A percentile compares a stretch with the other conserved stretches of the same genome.
phyloP scores from a whole-genome alignment of 441 rosid genomes.

The Jatropha podagrica region DNA sequence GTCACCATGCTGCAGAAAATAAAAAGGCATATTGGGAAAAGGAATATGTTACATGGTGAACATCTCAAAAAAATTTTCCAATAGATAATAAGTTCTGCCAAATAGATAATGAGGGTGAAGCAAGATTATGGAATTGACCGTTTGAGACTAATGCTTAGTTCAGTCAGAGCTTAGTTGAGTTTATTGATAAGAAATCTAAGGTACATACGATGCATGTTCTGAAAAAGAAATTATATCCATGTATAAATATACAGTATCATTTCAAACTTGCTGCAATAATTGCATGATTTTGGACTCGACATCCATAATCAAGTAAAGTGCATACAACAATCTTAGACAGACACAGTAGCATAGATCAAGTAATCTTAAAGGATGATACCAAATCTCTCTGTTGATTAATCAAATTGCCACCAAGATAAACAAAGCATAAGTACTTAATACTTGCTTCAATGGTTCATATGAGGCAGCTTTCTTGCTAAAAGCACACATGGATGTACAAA shows the following conservation, averaged over 20 bases:
- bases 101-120: background rate
- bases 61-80: background rate
- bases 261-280: background rate
- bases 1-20: background rate
- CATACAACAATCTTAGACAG: background rate
- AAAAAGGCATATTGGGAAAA: background rate
- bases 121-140: background rate
- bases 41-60: background rate
- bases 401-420: background rate
- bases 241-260: background rate
- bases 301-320: background rate
- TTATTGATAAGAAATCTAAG: background rate
- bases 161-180: background rate
- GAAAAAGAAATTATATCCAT: background rate
- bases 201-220: background rate
- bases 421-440: background rate
- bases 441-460: background rate
- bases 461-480: background rate
- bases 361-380: background rate
- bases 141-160: background rate
- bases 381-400: background rate
- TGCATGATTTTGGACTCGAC: background rate
- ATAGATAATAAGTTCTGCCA: background rate
- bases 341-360: background rate
- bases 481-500: background rate